A percentile compares a stretch with the other conserved stretches of the same genome.
phyloP scores from a whole-genome alignment of 768 basidiomycete species.

The Tylopilus subfusipes region DNA sequence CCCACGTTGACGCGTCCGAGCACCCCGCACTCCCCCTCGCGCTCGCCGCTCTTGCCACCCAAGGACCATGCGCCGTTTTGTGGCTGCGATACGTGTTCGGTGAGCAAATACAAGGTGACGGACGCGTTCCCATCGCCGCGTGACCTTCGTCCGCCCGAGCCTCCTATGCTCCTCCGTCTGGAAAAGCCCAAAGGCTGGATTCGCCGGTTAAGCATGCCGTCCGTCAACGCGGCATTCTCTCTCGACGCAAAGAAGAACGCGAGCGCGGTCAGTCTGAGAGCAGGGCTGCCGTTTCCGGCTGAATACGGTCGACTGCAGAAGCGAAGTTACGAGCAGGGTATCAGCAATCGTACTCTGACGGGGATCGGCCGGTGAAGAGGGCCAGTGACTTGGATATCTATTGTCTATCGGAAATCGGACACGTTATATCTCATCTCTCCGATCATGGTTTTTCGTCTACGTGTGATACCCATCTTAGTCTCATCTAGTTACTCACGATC shows the following conservation, averaged over 20 bases:
- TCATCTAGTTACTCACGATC: constrained; percentile 1
- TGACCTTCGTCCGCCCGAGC: constrained; percentile 40
- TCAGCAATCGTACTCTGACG: constrained; percentile 50
- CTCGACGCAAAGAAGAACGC: constrained; percentile 54
- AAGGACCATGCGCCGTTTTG: constrained; percentile 59
- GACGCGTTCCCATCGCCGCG: constrained; percentile 27
- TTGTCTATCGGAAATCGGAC: background rate
- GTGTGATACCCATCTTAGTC: constrained; percentile 5
- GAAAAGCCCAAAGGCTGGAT: constrained; percentile 74
- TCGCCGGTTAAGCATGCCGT: constrained; percentile 72
- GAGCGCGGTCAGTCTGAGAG: constrained; percentile 40
- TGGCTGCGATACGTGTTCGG: constrained; percentile 63
- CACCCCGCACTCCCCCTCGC: constrained; percentile 30
- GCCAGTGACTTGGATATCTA: background rate
- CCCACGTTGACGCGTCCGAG: constrained; percentile 14
- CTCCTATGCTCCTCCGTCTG: constrained; percentile 44
- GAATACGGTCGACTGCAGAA: constrained; percentile 50
- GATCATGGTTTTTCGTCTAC: background rate
- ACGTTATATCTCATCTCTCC: constrained; percentile 1
- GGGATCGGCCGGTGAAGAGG: constrained; percentile 39
- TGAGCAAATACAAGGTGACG: constrained; percentile 47
- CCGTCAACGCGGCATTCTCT: constrained; percentile 55
- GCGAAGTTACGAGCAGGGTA: constrained; percentile 32
- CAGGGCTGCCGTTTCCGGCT: constrained; percentile 31
- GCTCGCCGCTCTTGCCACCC: constrained; percentile 27